Evolutionary conservation across 345 rosid genomes (phyloP), one percentile per base, ranked within the genome.

Genomic region (Populus euphratica): DNA sequence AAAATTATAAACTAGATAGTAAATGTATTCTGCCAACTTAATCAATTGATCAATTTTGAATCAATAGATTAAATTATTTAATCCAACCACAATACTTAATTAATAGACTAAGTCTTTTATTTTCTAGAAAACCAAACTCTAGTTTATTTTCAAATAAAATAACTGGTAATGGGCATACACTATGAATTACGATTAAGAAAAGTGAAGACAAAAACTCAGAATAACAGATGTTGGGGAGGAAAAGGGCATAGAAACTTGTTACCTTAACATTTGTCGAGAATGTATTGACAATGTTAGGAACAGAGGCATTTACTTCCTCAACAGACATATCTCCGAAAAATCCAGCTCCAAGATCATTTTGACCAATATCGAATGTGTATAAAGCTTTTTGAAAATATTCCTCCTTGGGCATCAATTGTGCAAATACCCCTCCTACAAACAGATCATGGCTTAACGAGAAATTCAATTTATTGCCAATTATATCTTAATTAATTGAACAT

Each of bases 281-380:
- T 35, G 65, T 67, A 56, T 78, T 68, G 73, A 91, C 38, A 5
- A 90, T 80, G 54, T 80, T 78, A 36, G 91, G 92, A 38, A 91
- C 43, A 10, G 88, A 79, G 49, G 52, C 85, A 64, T 76, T 69
- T 17, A 87, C 87, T 83, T 88, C 69, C 49, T 88, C 82, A 27
- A 85, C 27, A 7, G 87, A 72, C 77, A 67, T 69, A 78, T 70
- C 82, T 5, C 36, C n/a, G 17, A 83, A 78, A 74, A 89, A 76
- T 31, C 81, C 88, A 20, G 68, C 82, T 8, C 75, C 84, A 33
- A 90, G 78, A 80, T 90, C 92, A 72, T 90, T 90, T 64, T 90
- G 94, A 44, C 92, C 94, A 11, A 90, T 89, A 70, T 90, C 94
- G 69, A 87, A 80, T 47, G 87, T 86, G 79, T 90, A 91, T 52